phyloP scores from a whole-genome alignment of 1,284 basidiomycete species.

The Apiotrichum sp. region DNA sequence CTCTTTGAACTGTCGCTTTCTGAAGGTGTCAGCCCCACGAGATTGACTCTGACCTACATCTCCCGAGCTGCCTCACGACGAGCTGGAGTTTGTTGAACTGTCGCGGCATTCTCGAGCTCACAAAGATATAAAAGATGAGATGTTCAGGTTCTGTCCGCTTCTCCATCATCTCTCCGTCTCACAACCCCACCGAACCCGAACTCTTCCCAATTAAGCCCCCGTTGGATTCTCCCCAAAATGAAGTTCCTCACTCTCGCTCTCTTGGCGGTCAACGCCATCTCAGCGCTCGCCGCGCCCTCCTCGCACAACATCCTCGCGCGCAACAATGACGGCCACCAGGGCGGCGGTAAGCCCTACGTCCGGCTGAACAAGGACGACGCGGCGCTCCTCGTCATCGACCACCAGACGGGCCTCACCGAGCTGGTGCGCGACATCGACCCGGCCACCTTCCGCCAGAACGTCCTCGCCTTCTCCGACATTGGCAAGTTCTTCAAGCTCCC shows the following conservation, averaged over 20 bases:
- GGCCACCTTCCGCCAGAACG: conserved; percentile 4
- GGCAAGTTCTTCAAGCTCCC: conserved; percentile 10
- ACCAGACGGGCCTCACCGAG: conserved; percentile 10
- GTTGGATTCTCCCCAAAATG: not conserved
- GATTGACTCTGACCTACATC: too few relatives aligned
- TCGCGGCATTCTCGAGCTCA: too few relatives aligned
- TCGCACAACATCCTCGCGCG: not conserved
- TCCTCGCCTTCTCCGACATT: conserved; percentile 9
- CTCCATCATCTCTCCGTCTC: too few relatives aligned
- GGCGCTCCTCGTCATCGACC: conserved; percentile 10
- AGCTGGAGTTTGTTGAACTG: too few relatives aligned
- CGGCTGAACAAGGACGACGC: conserved; percentile 12
- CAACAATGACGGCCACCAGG: not conserved
- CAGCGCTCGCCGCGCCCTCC: not conserved
- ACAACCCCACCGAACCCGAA: not conserved
- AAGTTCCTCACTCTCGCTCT: not conserved
- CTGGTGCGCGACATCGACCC: conserved; percentile 14
- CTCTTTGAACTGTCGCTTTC: too few relatives aligned
- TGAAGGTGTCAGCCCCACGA: too few relatives aligned
- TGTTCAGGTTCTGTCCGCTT: too few relatives aligned
- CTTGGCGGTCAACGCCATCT: not conserved
- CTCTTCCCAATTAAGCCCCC: too few relatives aligned
- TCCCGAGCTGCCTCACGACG: too few relatives aligned
- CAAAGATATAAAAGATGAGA: too few relatives aligned
- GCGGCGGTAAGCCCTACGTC: conserved; percentile 4